Base-by-base conservation (phyloP, 352 stramenopile genomes). In the Pythium dissotocum region DNA sequence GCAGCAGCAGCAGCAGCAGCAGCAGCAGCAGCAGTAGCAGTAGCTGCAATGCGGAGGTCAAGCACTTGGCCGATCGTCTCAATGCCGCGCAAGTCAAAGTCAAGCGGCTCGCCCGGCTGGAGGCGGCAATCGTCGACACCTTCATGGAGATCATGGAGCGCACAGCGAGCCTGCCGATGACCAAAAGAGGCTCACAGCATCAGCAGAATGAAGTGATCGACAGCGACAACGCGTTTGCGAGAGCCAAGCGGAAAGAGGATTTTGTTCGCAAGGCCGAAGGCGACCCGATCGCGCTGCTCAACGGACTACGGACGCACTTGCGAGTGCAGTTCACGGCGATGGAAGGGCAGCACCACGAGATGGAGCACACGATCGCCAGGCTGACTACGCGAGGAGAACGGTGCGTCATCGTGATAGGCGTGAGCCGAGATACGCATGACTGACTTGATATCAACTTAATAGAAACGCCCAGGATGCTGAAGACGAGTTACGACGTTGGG, bases 101-200 rank as follows among this genome's bases (percentile, higher is more conserved):
- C 33, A 90, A 90, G 58, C 71, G 76, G 7, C 77, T 93, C 0
- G 61, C 80, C 10, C 82, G 83, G 0, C 78, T 93, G 6, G 85
- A 91, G 54, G 75, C 79, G 0, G 77, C 82, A 26, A 78, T 93
- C 44, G 80, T 84, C 8, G 85, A 93, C 69, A 82, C 91, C 32
- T 87, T 90, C 66, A 80, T 88, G 60, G 85, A 93, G 58, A 67
- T 93, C 16, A 83, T 90, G 73, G 77, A 87, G 44, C 77, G 78
- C 16, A 82, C 61, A 2, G 58, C 56, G 30, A 58, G 36, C 16
- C 42, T 62, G 21, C 46, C 66, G 16, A 68, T 58, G 21, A 66
- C 58, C 24, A 6, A 32, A 13, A 30, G 3, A 32, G 21, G 46
- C n/a, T 26, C 16, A 6, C 42, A 40, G 10, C 6, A 16, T 28